Base-by-base conservation (phyloP, 768 basidiomycete genomes). In the Russula vinacea region DNA sequence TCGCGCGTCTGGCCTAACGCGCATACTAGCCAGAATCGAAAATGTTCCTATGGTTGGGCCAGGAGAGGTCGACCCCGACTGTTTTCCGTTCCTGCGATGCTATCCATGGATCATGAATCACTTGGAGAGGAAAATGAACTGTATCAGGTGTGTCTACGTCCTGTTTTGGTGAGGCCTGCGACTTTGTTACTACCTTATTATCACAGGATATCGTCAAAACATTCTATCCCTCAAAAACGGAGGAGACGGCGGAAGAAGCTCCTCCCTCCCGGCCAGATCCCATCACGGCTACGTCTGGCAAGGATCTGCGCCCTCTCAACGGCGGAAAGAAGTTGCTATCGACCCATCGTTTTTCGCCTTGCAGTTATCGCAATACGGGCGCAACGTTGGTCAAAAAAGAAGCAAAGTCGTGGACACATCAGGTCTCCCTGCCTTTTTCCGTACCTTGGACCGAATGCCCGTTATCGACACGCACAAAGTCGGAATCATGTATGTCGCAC, bases 401-500 rank as follows among this genome's bases (percentile, higher is more conserved):
- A 81, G 79, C 59, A 77, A 82, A 13, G 76, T 87, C 5, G 73
- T 78, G 5, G 83, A 87, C 53, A 77, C 83, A 11, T 78, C 85
- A 1, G 74, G 76, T 16, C 80, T 90, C 44, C 75, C 82, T 4
- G 77, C 80, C 32, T 84, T 88, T 64, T 78, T 94, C 67, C 78
- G 81, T 29, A 81, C 80, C 8, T 80, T 98, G 51, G 94, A 97
- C 69, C 79, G 83, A 49, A 89, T 90, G 47, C 95, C 94, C 0
- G 94, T 98, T 69, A 95, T 99, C 65, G 97, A 99, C 75, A 94
- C 92, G 0, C 93, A 98, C 75, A 96, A 97, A 74, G 89, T 98
- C 40, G 97, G 93, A 4, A 89, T 99, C 62, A 81, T 99, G 77
- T 99, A 98, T 70, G 96, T 94, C 51, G 95, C 90, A 0, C 92